Evolutionary conservation across 139 green algal species (phyloP), one percentile per base, ranked within the genome.

Genomic region (Chlamydomonas urium): DNA sequence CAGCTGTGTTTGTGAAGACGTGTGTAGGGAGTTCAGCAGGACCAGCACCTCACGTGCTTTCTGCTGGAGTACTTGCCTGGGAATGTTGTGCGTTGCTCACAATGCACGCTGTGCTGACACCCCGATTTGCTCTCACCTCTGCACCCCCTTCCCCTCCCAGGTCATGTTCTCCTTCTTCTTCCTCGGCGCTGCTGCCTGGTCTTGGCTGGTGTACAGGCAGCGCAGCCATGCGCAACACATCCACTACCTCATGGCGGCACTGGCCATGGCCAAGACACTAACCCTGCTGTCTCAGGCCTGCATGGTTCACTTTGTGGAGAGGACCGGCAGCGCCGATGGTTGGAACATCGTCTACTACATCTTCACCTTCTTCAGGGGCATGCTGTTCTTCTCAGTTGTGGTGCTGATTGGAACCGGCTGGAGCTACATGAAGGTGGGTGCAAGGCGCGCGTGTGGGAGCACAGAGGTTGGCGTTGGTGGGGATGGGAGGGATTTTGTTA

Each of bases 271-370:
- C 71, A 97, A 97, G 75, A 77, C 90, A 0, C 82, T 97, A 1
- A 97, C 90, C 0, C 74, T 97, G 35, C 76, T 98, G 34, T 86
- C 80, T 1, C 89, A 85, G 73, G 87, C 87, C 24, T 73, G 82
- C 65, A 92, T 91, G 87, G 90, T 90, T 74, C 85, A 92, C 71
- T 83, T 90, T 47, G 91, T 97, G 68, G 83, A 90, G 57, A 72
- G 76, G 4, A 88, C 84, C 2, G 90, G 94, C 53, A 61, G 81
- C 38, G 82, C 93, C 1, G 81, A 97, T 53, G 94, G 93, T 62
- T 98, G 94, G 94, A 97, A 97, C 77, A 86, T 97, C 31, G 93
- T 88, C 28, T 98, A 88, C 74, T 98, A 98, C 82, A 78, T 98
- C 61, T 96, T 97, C 85, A 97, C 88, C 35, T 95, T 93, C 74